Evolutionary conservation across 176 grass and related monocot species (phyloP), one percentile per base, ranked within the genome.

Genomic region (Tillandsia fasciculata): DNA sequence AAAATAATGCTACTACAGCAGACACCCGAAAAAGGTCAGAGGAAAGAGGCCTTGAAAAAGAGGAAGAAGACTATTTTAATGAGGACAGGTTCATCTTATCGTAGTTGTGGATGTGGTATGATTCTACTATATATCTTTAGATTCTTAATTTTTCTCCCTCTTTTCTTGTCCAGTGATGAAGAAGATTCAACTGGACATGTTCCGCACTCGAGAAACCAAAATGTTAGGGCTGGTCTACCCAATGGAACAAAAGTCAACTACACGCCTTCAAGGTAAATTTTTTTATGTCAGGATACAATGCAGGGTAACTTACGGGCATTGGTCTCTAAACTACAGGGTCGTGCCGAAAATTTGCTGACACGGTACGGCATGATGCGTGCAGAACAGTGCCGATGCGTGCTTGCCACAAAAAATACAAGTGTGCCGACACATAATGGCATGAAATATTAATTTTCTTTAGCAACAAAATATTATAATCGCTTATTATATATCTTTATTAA

Each of bases 11-110:
- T 77, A 26, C 52, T 77, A 57, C 61, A 69, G 72, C 67, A 74
- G 83, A 77, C 77, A 53, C 70, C 23, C 81, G 70, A 70, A 96
- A 86, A 75, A 86, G 78, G 76, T 51, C 67, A 53, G 81, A 90
- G 23, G 81, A 85, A 76, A 81, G 86, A 65, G 86, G 76, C 76
- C 70, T 80, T 66, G 79, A 83, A 65, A 92, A 92, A 18, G 77
- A 87, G 75, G 85, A 96, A 72, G 88, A 92, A 77, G 88, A 87
- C 12, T 87, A 89, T 67, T 87, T 90, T 63, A 85, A 80, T 29
- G 86, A 87, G 74, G 81, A 87, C 51, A 96, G 86, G 93, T 96
- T 74, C 67, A 64, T 83, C 33, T 5, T n/a, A 20, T 69, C 26
- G 26, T 70, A 58, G 2, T 70, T 4, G 17, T 52, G 11, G 68